phyloP scores from a whole-genome alignment of 139 green algal species.

The Chlorella sp. region DNA sequence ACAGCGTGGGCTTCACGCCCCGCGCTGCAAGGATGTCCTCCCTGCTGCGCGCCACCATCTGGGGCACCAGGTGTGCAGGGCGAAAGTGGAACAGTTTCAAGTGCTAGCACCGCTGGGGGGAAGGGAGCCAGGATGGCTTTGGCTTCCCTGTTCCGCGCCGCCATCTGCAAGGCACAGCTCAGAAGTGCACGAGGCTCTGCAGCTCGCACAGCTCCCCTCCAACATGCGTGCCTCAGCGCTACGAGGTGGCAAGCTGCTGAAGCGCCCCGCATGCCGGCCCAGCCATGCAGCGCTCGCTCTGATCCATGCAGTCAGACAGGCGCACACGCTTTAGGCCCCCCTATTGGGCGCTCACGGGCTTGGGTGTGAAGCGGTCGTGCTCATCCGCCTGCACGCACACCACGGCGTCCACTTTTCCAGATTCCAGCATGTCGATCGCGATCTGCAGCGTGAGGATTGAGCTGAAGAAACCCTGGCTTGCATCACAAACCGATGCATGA shows the following conservation, averaged over 20 bases:
- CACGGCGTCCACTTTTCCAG: constrained; percentile 91
- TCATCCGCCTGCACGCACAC: constrained; percentile 93
- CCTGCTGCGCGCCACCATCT: constrained; percentile 74
- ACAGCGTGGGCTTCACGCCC: constrained; percentile 95
- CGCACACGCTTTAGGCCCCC: not conserved
- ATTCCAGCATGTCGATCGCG: constrained; percentile 81
- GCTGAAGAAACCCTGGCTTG: not conserved
- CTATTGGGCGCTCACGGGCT: constrained; percentile 54
- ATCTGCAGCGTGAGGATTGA: constrained; percentile 50
- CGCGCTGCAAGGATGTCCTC: constrained; percentile 89
- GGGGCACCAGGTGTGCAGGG: not conserved
- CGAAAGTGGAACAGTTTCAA: not conserved
- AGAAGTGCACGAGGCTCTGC: too few relatives aligned
- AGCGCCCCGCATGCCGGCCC: too few relatives aligned
- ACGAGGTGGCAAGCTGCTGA: too few relatives aligned
- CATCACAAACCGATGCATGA: too few relatives aligned
- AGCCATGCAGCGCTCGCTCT: not conserved
- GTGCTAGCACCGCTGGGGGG: not conserved
- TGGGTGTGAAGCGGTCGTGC: constrained; percentile 84
- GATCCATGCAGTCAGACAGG: not conserved
- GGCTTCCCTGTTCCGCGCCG: too few relatives aligned
- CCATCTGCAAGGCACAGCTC: too few relatives aligned
- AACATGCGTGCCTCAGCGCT: too few relatives aligned
- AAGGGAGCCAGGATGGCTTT: not conserved
- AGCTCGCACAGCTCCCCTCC: too few relatives aligned